These are phyloP conservation scores for Lentinula sp. DNA, from an alignment of 768 basidiomycete genomes.

Conservation along the genomic window DNA sequence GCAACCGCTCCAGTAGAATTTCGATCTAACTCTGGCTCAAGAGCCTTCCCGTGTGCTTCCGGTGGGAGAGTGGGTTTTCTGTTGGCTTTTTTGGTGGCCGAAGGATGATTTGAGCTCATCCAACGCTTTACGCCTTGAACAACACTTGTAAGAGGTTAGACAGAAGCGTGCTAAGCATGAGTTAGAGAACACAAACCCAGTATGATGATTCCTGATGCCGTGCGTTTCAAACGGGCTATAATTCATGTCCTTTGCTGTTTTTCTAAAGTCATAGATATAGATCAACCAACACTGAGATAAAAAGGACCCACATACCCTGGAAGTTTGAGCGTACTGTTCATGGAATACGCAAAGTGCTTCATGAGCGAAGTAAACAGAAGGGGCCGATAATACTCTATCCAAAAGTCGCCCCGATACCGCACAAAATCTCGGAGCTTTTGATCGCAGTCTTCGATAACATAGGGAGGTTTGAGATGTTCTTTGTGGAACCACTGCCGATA, in stretches of 20 bases:
- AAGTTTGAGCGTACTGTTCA: slow-evolving; percentile 82
- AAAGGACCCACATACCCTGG: slow-evolving; percentile 51
- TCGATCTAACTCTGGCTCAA: slow-evolving; percentile 27
- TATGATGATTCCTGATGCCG: slow-evolving; percentile 31
- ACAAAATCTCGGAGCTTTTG: slow-evolving; percentile 56
- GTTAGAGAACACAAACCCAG: slow-evolving; percentile 20
- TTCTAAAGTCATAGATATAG: slow-evolving; percentile 32
- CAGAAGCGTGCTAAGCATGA: neutral
- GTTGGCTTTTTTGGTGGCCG: slow-evolving; percentile 32
- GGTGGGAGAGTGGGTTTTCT: slow-evolving; percentile 29
- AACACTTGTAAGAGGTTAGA: slow-evolving; percentile 33
- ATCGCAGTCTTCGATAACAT: slow-evolving; percentile 59
- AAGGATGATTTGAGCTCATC: slow-evolving; percentile 53
- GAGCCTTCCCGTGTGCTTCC: slow-evolving; percentile 26
- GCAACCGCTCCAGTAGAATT: slow-evolving; percentile 58
- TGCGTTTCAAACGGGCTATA: slow-evolving; percentile 74
- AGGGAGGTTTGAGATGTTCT: slow-evolving; percentile 64
- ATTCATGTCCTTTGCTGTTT: slow-evolving; percentile 60
- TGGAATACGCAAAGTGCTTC: slow-evolving; percentile 89
- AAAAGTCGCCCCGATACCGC: slow-evolving; percentile 62
- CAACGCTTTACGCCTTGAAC: slow-evolving; percentile 76
- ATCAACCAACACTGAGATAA: neutral
- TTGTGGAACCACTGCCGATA: slow-evolving; percentile 85
- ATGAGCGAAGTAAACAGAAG: slow-evolving; percentile 77
- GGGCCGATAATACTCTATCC: slow-evolving; percentile 88